A percentile compares a stretch with the other conserved stretches of the same genome.
These are phyloP conservation scores for Podospora pseudoanserina DNA, from an alignment of 495 filamentous ascomycete species.

Conservation along the genomic window DNA sequence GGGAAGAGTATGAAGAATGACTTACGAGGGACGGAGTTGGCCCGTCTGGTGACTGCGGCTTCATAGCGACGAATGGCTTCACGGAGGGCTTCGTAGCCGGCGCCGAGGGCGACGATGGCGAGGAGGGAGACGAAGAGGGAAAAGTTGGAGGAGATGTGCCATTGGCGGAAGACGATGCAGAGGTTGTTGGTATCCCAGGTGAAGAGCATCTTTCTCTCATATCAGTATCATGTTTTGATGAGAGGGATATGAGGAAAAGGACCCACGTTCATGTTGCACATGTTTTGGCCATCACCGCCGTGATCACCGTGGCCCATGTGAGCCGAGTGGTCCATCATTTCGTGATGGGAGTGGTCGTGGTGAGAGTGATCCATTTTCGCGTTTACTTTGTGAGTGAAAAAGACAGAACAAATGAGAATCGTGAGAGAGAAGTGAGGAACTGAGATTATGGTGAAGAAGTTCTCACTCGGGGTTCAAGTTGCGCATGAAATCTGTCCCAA, in stretches of 20 bases:
- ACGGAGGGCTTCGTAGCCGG: conserved; percentile 87
- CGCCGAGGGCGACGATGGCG: conserved; percentile 74
- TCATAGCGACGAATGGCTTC: conserved; percentile 75
- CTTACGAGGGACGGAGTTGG: conserved; percentile 56
- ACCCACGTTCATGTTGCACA: conserved; percentile 82
- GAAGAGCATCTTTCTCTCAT: conserved; percentile 75
- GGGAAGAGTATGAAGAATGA: conserved; percentile 14
- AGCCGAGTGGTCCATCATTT: conserved; percentile 44
- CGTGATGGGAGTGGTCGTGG: conserved; percentile 35
- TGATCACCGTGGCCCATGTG: conserved; percentile 46
- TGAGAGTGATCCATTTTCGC: conserved; percentile 43
- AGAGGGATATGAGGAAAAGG: conserved; percentile 6
- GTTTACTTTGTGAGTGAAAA: neutral
- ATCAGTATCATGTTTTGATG: neutral
- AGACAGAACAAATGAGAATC: neutral
- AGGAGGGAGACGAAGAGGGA: conserved; percentile 77
- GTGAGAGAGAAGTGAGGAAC: neutral
- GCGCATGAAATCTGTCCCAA: neutral
- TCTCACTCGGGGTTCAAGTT: neutral
- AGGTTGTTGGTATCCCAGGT: conserved; percentile 90
- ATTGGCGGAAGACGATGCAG: conserved; percentile 90
- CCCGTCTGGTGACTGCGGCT: conserved; percentile 49
- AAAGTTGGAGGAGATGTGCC: conserved; percentile 72
- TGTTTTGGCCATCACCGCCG: conserved; percentile 20
- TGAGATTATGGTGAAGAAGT: neutral